Evolutionary conservation across 2,329 filamentous ascomycete species (phyloP), one percentile per base, ranked within the genome.

Genomic region (Calonectria hongkongensis): DNA sequence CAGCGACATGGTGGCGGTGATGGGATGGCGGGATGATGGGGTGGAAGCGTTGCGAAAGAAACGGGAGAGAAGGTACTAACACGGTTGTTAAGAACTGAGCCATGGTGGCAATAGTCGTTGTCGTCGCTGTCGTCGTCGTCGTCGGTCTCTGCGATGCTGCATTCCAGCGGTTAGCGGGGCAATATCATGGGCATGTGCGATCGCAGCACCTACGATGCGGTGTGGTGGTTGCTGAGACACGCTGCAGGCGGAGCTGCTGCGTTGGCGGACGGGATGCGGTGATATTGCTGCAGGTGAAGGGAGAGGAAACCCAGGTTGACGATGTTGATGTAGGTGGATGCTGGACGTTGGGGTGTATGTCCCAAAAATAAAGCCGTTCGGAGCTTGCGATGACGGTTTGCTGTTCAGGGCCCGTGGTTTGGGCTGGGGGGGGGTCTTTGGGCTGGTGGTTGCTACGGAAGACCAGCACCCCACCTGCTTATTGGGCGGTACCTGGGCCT

Each of bases 101-200:
- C 84, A 86, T 86, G 73, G 71, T 77, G 75, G 74, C 66, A 64
- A 73, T 68, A 15, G 68, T 68, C 48, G 69, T 71, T 64, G 69
- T 73, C 58, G 68, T 64, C 25, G 70, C 54, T 28, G 69, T 70
- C 47, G 74, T 62, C 45, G 76, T 51, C 69, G 73, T 25, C 41
- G 21, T n/a, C 28, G 50, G 28, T 43, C 70, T 70, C 70, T 60
- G 66, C 48, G 63, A 66, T 74, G 68, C 77, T 82, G 75, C 84
- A 85, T 85, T 85, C 84, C 84, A 84, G 72, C 68, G 74, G 84
- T 86, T 84, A 86, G 84, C 84, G 82, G 82, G 83, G 83, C 82
- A 83, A 85, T 36, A 36, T 36, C 7, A 9, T 84, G 45, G 45
- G 45, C 63, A 58, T 56, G 56, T 62, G 60, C 10, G 33, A 48